phyloP scores from a whole-genome alignment of 805 yeast species.

The Metschnikowia koreensis region DNA sequence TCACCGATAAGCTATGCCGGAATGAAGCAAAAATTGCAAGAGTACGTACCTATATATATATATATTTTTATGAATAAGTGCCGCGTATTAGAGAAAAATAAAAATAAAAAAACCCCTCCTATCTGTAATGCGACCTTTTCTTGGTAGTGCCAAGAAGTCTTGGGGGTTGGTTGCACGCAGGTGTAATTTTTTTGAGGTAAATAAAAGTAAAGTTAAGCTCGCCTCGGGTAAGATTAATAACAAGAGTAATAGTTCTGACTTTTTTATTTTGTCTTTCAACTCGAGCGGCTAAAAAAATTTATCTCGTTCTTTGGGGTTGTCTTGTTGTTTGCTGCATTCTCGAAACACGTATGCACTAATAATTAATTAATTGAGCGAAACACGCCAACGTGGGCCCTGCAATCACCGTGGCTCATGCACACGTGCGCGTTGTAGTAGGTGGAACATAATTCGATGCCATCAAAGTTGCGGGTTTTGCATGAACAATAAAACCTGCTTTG shows the following conservation, averaged over 20 bases:
- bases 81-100: no score
- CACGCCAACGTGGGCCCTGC: conserved; percentile 8
- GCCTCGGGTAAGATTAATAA: no score
- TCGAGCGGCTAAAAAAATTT: no score
- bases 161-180: no score
- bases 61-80: no score
- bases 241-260: no score
- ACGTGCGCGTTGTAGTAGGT: conserved; percentile 2
- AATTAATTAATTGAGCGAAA: neutral
- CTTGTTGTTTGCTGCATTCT: neutral
- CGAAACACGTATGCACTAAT: neutral
- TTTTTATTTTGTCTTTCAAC: neutral
- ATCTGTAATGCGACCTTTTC: no score
- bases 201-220: no score
- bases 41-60: no score
- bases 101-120: no score
- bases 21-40: neutral
- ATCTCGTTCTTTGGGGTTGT: neutral
- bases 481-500: neutral
- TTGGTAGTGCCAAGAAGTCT: no score
- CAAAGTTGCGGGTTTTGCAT: neutral
- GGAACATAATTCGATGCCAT: neutral
- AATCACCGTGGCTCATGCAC: conserved; percentile 1
- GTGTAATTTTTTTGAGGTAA: no score
- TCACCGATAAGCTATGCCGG: neutral